Evolutionary conservation across 106 monocot genomes (phyloP), one percentile per base, ranked within the genome.

Genomic region (Acorus gramineus): DNA sequence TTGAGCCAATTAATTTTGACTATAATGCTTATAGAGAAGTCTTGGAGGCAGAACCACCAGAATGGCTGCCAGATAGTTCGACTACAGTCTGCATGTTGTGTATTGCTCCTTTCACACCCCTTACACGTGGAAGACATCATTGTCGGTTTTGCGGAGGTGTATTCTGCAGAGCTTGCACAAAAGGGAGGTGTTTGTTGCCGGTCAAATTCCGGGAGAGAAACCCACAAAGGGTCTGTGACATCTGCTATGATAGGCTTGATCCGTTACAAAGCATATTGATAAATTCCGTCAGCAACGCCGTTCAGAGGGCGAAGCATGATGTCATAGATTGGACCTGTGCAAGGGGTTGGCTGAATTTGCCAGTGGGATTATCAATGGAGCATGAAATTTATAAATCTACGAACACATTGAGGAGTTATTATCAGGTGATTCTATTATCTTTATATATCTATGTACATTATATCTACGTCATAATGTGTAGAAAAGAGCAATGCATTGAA

Each of bases 361-460:
- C 95, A 44, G 7, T 95, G n/a, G 90, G 90, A 9, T 84, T 90
- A 69, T 77, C 82, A 43, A 90, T 95, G 95, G 95, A 95, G 47
- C 70, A 87, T 66, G 95, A 95, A 66, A 95, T 95, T 60, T 95
- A 95, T 57, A 95, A 95, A 76, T 86, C 95, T 12, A 50, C 82
- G 10, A 95, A 82, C 72, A 66, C 80, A 47, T 14, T 95, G 63
- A 85, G 60, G 72, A 85, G 44, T 71, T 95, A 90, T 51, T 80
- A 74, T n/a, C 87, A 90, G 95, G 90, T 90, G 64, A 47, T 67
- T 56, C 49, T 68, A 28, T 28, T 28, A 28, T 28, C 28, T 28
- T 0, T 28, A 28, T 28, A n/a, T 28, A 28, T 28, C 28, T 28
- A 28, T 28, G 1, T 28, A 28, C 1, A 28, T 28, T n/a, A n/a